A percentile compares a stretch with the other conserved stretches of the same genome.
These are phyloP conservation scores for Adansonia rubrostipa DNA, from an alignment of 441 rosid species.

Conservation along the genomic window DNA sequence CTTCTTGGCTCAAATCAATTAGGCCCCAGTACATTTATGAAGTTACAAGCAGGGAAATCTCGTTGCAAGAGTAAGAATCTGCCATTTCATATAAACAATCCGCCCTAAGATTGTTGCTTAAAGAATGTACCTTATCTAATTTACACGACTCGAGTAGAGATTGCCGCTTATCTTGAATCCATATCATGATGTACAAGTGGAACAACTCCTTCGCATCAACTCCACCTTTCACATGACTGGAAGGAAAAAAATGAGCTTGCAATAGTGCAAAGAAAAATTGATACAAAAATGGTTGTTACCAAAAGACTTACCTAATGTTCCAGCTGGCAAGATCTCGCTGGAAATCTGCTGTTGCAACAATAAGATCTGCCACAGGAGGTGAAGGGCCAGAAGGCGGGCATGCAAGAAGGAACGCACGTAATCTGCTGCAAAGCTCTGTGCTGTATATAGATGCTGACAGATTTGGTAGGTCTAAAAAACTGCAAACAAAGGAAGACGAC, in stretches of 20 bases:
- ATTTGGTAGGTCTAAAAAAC: slow-evolving; percentile 90
- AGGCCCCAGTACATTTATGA: background rate
- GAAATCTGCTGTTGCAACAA: slow-evolving; percentile 91
- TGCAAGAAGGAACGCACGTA: slow-evolving; percentile 82
- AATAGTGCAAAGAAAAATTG: slow-evolving; percentile 25
- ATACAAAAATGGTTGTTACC: slow-evolving; percentile 15
- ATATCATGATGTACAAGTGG: slow-evolving; percentile 87
- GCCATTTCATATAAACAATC: background rate
- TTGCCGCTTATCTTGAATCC: slow-evolving; percentile 95
- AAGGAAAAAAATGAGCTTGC: slow-evolving; percentile 32
- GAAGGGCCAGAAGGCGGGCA: slow-evolving; percentile 97
- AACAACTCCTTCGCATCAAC: slow-evolving; percentile 93
- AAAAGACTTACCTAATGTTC: slow-evolving; percentile 64
- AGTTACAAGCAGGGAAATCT: background rate
- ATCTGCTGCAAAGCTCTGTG: slow-evolving; percentile 84
- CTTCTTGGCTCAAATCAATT: background rate
- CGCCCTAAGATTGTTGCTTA: background rate
- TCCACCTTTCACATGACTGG: slow-evolving; percentile 89
- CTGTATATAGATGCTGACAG: slow-evolving; percentile 87
- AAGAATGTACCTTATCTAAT: slow-evolving; percentile 75
- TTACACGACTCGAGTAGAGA: slow-evolving; percentile 88
- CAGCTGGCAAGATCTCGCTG: slow-evolving; percentile 91
- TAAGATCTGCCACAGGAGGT: slow-evolving; percentile 83
- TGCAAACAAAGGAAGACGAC: slow-evolving; percentile 44
- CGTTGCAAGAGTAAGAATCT: background rate